A percentile compares a stretch with the other conserved stretches of the same genome.
phyloP scores from a whole-genome alignment of 2,329 filamentous ascomycete species.

The Teratosphaeria viscida region DNA sequence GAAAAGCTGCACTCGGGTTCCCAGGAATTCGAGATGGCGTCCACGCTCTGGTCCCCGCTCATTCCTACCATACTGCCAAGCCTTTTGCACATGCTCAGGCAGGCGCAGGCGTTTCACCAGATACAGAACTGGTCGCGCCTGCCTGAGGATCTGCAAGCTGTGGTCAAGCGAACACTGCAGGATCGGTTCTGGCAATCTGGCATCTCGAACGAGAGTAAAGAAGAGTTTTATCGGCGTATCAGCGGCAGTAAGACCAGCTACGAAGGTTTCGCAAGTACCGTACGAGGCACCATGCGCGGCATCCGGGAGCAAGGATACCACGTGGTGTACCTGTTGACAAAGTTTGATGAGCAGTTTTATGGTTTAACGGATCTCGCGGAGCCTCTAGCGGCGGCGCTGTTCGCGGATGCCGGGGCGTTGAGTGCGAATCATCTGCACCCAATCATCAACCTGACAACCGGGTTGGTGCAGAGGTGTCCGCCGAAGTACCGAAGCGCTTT shows the following conservation, averaged over 20 bases:
- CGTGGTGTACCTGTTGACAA: conserved; percentile 86
- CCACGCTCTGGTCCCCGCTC: conserved; percentile 71
- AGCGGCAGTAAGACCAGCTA: conserved; percentile 79
- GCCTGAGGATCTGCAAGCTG: conserved; percentile 61
- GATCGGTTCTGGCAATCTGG: conserved; percentile 98
- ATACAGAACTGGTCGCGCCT: conserved; percentile 71
- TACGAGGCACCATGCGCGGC: conserved; percentile 77
- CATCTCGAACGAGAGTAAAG: conserved; percentile 88
- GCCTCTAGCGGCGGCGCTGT: conserved; percentile 73
- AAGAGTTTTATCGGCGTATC: conserved; percentile 91
- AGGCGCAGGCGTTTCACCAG: conserved; percentile 87
- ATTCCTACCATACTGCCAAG: conserved; percentile 77
- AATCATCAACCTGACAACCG: conserved; percentile 77
- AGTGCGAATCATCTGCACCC: conserved; percentile 91
- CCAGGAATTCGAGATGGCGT: conserved; percentile 62
- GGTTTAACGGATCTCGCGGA: conserved; percentile 74
- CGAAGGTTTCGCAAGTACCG: conserved; percentile 87
- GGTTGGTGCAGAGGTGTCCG: conserved; percentile 86
- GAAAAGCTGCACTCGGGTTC: conserved; percentile 73
- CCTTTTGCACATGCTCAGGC: conserved; percentile 72
- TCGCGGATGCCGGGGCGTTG: conserved; percentile 68
- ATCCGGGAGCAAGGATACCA: conserved; percentile 91
- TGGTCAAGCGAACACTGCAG: conserved; percentile 75
- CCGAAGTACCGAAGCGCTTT: conserved; percentile 67
- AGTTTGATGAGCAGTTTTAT: conserved; percentile 80